Conservation (phyloP, 805 yeast genomes). For the Blastobotrys terrestris region DNA sequence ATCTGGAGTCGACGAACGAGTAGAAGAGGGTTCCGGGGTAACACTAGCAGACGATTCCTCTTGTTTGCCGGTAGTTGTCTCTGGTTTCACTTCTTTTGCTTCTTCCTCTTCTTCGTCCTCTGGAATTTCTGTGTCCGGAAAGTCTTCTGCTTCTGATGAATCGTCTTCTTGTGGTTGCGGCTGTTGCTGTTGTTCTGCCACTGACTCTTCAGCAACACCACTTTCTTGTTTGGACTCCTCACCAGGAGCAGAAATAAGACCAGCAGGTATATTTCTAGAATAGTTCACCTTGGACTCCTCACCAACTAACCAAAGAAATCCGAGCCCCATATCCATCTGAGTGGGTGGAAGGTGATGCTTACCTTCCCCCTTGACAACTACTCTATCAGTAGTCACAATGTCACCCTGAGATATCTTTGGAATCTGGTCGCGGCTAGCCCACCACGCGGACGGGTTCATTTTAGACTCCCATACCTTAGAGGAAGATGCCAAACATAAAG, state of each 20-base stretch:
- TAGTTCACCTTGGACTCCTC: conserved; percentile 41
- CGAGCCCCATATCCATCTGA: conserved; percentile 88
- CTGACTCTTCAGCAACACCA: conserved; percentile 9
- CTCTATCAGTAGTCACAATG: conserved; percentile 54
- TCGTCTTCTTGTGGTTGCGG: conserved; percentile 17
- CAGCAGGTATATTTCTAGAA: conserved; percentile 11
- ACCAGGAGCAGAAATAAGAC: neutral
- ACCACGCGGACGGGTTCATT: conserved; percentile 78
- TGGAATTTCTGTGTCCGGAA: conserved; percentile 25
- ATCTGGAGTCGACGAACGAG: neutral
- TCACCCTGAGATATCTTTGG: conserved; percentile 53
- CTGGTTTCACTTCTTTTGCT: conserved; percentile 2
- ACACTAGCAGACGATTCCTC: neutral
- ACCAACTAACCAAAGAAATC: conserved; percentile 66
- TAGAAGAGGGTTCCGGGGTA: conserved; percentile 1
- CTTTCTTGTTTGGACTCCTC: neutral
- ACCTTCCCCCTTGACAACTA: conserved; percentile 46
- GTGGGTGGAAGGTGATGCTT: conserved; percentile 60
- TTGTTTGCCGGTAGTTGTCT: conserved; percentile 1
- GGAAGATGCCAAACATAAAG: conserved; percentile 63
- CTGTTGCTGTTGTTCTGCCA: conserved; percentile 8
- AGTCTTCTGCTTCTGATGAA: conserved; percentile 25
- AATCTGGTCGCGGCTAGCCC: conserved; percentile 61
- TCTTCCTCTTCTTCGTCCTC: conserved; percentile 15
- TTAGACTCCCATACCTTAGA: conserved; percentile 90